Evolutionary conservation across 2,329 filamentous ascomycete species (phyloP).

Genomic region (Eutypella sp.): DNA sequence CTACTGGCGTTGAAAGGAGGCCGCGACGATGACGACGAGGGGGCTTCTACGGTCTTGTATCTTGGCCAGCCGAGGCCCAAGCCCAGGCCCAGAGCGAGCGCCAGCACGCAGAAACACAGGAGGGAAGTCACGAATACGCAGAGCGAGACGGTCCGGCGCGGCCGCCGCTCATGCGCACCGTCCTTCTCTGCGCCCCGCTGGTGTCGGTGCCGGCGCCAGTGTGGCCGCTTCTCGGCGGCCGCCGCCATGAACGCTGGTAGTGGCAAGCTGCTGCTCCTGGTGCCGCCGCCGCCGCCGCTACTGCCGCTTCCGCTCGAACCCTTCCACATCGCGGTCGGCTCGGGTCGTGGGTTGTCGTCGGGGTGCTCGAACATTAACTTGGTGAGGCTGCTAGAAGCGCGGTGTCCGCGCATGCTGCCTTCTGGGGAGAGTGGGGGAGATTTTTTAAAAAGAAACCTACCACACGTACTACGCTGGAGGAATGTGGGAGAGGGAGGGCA

Average conservation of each 20-base stretch:
- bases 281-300: too few relatives aligned
- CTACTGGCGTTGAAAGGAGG: slow-evolving; percentile 14
- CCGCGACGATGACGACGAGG: slow-evolving; percentile 2
- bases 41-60: slow-evolving; percentile 4
- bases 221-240: slow-evolving; percentile 4
- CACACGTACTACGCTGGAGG: not conserved
- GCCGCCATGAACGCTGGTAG: too few relatives aligned
- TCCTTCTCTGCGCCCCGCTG: too few relatives aligned
- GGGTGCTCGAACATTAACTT: slow-evolving; percentile 14
- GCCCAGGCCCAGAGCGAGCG: slow-evolving; percentile 16
- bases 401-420: slow-evolving; percentile 16
- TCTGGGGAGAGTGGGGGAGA: slow-evolving; percentile 4
- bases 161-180: slow-evolving; percentile 3
- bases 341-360: slow-evolving; percentile 3
- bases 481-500: not conserved
- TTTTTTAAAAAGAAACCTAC: too few relatives aligned
- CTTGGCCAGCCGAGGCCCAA: slow-evolving; percentile 19
- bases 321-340: slow-evolving; percentile 10
- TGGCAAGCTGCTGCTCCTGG: too few relatives aligned
- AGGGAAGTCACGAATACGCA: slow-evolving; percentile 15
- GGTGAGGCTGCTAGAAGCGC: slow-evolving; percentile 18
- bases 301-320: slow-evolving; percentile 6
- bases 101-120: slow-evolving; percentile 14
- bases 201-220: too few relatives aligned
- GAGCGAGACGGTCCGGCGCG: slow-evolving; percentile 13